Conservation (phyloP, 306 rosid species). For the Cajanus cajan region DNA sequence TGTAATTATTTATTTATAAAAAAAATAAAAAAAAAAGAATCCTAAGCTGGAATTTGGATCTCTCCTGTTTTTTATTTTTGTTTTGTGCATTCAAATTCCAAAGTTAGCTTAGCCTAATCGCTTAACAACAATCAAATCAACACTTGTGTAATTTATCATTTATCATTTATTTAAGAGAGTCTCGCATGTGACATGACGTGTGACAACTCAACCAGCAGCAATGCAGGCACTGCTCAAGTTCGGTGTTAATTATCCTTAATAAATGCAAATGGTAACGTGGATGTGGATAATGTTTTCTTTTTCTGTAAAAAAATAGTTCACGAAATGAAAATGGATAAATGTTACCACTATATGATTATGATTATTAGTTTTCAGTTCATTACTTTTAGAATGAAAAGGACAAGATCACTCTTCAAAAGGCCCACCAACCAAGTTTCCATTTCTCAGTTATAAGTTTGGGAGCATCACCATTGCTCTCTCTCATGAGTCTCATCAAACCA, state of each 20-base stretch:
- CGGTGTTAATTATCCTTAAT: constrained; percentile 11
- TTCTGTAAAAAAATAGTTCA: background rate
- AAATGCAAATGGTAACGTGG: constrained; percentile 14
- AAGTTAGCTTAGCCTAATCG: too few species aligned
- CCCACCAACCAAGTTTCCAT: background rate
- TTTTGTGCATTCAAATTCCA: too few species aligned
- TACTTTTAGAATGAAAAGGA: background rate
- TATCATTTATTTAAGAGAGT: background rate
- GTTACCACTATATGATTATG: background rate
- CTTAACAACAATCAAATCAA: too few species aligned
- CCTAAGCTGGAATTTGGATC: too few species aligned
- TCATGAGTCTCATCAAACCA: background rate
- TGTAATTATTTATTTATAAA: too few species aligned
- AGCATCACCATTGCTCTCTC: background rate
- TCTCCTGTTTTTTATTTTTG: too few species aligned
- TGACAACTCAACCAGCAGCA: background rate
- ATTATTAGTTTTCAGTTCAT: background rate
- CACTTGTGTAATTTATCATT: too few species aligned
- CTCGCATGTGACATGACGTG: background rate
- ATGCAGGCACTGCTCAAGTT: background rate
- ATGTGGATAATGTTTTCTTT: constrained; percentile 1
- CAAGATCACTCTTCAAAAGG: background rate
- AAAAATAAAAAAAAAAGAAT: too few species aligned
- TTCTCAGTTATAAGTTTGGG: background rate
- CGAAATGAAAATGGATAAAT: constrained; percentile 17